Percentiles rank a stretch among this genome's conserved stretches.
Conservation (phyloP, 108 stramenopile species). For the Pseudonitzschia pungens region DNA sequence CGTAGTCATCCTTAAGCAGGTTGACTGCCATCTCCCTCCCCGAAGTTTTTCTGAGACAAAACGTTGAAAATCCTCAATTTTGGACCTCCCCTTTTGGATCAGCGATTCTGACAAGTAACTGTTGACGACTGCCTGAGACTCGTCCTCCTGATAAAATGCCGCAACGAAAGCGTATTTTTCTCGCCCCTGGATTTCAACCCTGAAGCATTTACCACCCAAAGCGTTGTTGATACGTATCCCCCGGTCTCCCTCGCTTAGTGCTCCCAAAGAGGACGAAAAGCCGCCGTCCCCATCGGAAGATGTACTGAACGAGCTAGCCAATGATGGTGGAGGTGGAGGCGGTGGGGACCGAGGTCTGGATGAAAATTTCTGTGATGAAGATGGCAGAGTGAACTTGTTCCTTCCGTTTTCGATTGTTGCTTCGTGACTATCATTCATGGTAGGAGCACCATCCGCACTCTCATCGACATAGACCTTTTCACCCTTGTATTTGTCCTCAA, state of each 20-base stretch:
- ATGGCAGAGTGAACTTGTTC: background rate
- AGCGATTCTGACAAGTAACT: constrained; percentile 46
- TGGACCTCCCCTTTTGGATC: constrained; percentile 56
- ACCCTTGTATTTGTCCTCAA: background rate
- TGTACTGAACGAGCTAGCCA: constrained; percentile 14
- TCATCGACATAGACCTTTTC: background rate
- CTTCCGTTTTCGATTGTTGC: background rate
- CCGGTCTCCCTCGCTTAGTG: background rate
- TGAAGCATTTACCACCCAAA: constrained; percentile 31
- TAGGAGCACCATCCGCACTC: constrained; percentile 3
- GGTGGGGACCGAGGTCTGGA: background rate
- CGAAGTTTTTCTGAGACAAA: constrained; percentile 57
- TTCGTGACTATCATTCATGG: constrained; percentile 6
- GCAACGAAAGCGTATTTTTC: constrained; percentile 24
- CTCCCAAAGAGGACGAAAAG: constrained; percentile 10
- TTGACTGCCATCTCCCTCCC: constrained; percentile 51
- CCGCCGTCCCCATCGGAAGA: background rate
- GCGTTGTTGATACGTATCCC: constrained; percentile 22
- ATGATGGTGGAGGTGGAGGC: constrained; percentile 36
- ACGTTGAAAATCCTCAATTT: constrained; percentile 53
- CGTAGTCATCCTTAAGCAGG: constrained; percentile 41
- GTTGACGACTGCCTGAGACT: constrained; percentile 20
- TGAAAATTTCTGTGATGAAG: background rate
- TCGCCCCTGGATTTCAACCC: constrained; percentile 23
- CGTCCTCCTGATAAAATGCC: constrained; percentile 30